Evolutionary conservation across 2,329 filamentous ascomycete genomes (phyloP).

Genomic region (Penicillium sp.): DNA sequence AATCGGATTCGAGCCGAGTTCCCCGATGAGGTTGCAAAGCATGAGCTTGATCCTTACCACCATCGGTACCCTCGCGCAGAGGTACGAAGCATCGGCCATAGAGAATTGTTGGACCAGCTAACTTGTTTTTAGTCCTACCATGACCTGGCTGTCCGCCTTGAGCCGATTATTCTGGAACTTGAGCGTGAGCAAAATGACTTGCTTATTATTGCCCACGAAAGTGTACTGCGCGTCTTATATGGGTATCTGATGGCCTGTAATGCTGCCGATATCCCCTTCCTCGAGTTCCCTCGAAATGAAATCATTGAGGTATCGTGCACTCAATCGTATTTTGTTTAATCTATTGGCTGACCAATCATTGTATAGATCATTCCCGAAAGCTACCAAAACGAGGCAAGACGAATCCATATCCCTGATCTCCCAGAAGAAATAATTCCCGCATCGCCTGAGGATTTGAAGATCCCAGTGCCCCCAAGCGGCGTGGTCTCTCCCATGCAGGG

Average conservation of each 20-base stretch:
- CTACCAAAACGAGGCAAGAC: conserved; percentile 94
- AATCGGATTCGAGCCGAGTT: conserved; percentile 78
- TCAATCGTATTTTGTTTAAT: background rate
- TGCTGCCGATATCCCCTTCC: conserved; percentile 87
- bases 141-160: conserved; percentile 94
- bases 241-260: conserved; percentile 99
- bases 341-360: conserved; percentile 17
- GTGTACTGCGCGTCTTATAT: conserved; percentile 94
- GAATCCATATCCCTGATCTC: conserved; percentile 79
- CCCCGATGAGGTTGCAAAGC: conserved; percentile 88
- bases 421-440: conserved; percentile 70
- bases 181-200: conserved; percentile 96
- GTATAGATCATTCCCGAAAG: conserved; percentile 85
- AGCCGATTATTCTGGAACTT: conserved; percentile 95
- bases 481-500: conserved; percentile 50
- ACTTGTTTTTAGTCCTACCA: conserved; percentile 77
- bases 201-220: conserved; percentile 98
- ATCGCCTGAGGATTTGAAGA: conserved; percentile 80
- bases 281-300: conserved; percentile 93
- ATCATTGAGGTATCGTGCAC: conserved; percentile 77
- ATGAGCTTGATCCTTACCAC: conserved; percentile 93
- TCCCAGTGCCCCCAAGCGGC: conserved; percentile 69
- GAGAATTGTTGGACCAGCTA: background rate
- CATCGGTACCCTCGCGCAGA: conserved; percentile 95
- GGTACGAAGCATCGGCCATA: conserved; percentile 51